Conservation (phyloP, 371 early-diverging fungal species). For the Capniomyces stellatus region DNA sequence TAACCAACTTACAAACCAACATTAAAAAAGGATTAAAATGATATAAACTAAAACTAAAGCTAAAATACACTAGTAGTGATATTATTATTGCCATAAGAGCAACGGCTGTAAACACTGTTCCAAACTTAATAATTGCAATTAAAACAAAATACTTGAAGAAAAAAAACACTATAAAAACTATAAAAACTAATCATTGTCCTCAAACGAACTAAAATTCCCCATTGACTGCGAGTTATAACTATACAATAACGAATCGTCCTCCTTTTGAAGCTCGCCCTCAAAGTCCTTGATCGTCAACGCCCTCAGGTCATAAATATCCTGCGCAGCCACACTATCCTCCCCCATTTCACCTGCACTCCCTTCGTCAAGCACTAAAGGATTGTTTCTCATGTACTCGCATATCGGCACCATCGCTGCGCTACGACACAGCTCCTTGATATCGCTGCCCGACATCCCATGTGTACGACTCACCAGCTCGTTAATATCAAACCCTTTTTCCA, state of each 20-base stretch:
- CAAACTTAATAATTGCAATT: too few species aligned
- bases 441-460: conserved; percentile 80
- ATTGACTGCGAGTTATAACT: background rate
- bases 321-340: background rate
- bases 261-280: background rate
- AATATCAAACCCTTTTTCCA: conserved; percentile 54
- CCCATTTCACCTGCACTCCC: background rate
- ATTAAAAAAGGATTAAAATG: too few species aligned
- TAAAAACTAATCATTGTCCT: too few species aligned
- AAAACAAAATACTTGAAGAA: too few species aligned
- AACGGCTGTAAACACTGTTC: too few species aligned
- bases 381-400: conserved; percentile 59
- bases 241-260: background rate
- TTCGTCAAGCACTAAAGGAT: background rate
- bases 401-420: conserved; percentile 91
- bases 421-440: conserved; percentile 90
- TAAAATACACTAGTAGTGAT: too few species aligned
- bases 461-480: conserved; percentile 55
- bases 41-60: too few species aligned
- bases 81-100: too few species aligned
- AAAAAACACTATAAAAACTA: too few species aligned
- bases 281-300: background rate
- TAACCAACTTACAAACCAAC: too few species aligned
- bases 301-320: background rate
- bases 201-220: too few species aligned